Evolutionary conservation across 345 rosid genomes (phyloP).

Genomic region (Eucalyptus shirleyi): DNA sequence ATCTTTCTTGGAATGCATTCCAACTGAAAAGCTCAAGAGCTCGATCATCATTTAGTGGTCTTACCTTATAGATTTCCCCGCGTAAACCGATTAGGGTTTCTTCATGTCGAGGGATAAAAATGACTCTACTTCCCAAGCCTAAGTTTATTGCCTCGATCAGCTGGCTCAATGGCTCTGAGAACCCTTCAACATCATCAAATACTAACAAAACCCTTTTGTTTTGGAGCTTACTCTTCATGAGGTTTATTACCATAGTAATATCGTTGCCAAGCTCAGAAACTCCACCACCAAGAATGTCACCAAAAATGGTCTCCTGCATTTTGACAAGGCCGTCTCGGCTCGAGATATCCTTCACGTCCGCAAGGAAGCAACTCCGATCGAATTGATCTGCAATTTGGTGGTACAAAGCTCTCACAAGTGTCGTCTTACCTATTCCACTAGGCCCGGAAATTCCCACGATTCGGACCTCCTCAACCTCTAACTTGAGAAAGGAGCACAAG

Average conservation of each 20-base stretch:
- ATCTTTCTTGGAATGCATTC: background rate
- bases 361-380: background rate
- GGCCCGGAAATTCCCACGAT: background rate
- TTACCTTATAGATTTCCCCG: background rate
- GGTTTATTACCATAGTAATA: background rate
- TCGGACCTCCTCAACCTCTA: background rate
- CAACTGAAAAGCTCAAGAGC: background rate
- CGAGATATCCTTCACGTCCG: background rate
- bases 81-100: background rate
- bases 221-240: background rate
- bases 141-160: background rate
- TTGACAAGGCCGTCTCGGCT: background rate
- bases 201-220: background rate
- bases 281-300: background rate
- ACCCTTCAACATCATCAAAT: background rate
- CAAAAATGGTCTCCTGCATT: background rate
- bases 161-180: background rate
- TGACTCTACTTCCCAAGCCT: background rate
- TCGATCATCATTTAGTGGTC: background rate
- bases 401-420: background rate
- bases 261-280: background rate
- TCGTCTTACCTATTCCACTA: background rate
- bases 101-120: background rate
- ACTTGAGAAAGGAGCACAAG: background rate
- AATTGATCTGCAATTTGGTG: background rate